Percentiles rank a stretch among this genome's conserved stretches.
Evolutionary conservation across 768 basidiomycete species (phyloP).

Genomic region (Lentinula boryana): DNA sequence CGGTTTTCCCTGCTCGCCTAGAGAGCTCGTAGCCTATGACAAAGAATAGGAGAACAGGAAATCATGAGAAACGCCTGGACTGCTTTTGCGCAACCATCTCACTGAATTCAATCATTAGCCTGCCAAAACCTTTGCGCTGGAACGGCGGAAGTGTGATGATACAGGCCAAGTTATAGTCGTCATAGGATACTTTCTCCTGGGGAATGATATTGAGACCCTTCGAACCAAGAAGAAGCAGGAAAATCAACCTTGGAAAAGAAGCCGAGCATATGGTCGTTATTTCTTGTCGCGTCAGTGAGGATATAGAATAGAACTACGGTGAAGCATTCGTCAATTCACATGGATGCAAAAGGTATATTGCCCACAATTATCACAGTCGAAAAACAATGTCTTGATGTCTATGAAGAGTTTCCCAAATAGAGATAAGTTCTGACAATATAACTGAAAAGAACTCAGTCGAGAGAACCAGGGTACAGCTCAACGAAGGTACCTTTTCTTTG

Average conservation of each 20-base stretch:
- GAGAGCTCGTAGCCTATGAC: constrained; percentile 86
- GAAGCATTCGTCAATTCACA: background rate
- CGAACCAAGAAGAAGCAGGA: background rate
- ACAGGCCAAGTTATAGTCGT: constrained; percentile 95
- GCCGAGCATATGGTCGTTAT: constrained; percentile 74
- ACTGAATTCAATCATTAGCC: constrained; percentile 99
- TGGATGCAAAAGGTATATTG: background rate
- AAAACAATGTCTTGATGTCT: constrained; percentile 93
- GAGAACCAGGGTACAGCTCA: background rate
- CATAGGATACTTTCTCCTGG: constrained; percentile 91
- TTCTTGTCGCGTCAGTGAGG: constrained; percentile 76
- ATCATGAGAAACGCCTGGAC: background rate
- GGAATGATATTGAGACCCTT: background rate
- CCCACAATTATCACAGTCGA: constrained; percentile 83
- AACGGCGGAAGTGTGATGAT: constrained; percentile 94
- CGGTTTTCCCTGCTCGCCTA: constrained; percentile 67
- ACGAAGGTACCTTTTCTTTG: constrained; percentile 59
- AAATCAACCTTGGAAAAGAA: constrained; percentile 60
- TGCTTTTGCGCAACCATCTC: constrained; percentile 18
- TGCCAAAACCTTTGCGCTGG: constrained; percentile 86
- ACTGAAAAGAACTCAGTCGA: constrained; percentile 34
- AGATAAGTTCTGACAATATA: constrained; percentile 94
- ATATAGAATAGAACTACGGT: constrained; percentile 83
- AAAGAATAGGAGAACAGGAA: background rate
- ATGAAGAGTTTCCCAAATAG: constrained; percentile 99